Evolutionary conservation across 805 yeast species (phyloP), one percentile per base, ranked within the genome.

Genomic region (Wickerhamomyces subpelliculosus): DNA sequence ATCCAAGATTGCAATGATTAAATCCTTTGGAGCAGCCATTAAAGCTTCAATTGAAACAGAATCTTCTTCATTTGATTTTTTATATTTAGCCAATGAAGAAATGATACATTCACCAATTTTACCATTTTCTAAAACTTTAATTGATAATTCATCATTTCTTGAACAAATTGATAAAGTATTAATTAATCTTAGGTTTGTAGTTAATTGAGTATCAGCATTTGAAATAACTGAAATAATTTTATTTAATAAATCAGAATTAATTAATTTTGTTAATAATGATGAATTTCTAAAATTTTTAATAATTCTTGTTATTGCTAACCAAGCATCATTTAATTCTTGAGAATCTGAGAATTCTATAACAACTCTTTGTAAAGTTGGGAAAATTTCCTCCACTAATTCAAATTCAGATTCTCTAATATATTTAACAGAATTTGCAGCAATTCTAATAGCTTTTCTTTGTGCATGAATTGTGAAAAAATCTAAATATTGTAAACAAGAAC

Each of bases 381-480:
- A 75, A 2, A 80, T 71, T 28, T 72, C 79, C 38, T 70, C 64
- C 8, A 85, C 62, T 34, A 65, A 62, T 4, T 60, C 60, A 35
- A 77, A 72, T 44, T 73, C 72, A 1, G 62, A 51, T 2, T 46
- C 40, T 9, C 67, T 64, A 3, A 82, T 65, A 29, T 63, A 62
- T 9, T 70, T 64, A 45, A 86, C 77, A 4, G 89, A 67, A 49
- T 82, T 80, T 4, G 93, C 81, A 14, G 83, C 82, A 27, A 84
- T 82, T 1, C 68, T 62, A 26, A 88, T 61, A 13, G 94, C 86
- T 45, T 87, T 83, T 38, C 94, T 66, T 58, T 90, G 97, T 1
- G 95, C 84, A 61, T 86, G 95, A 17, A 79, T 71, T 2, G 96
- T 84, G 57, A 90, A 83, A 53, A 90, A 90, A 55, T 93, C 97